Percentiles rank a stretch among this genome's conserved stretches.
Evolutionary conservation across 371 early-diverging fungal genomes (phyloP).

Genomic region (Funneliformis caledonium): DNA sequence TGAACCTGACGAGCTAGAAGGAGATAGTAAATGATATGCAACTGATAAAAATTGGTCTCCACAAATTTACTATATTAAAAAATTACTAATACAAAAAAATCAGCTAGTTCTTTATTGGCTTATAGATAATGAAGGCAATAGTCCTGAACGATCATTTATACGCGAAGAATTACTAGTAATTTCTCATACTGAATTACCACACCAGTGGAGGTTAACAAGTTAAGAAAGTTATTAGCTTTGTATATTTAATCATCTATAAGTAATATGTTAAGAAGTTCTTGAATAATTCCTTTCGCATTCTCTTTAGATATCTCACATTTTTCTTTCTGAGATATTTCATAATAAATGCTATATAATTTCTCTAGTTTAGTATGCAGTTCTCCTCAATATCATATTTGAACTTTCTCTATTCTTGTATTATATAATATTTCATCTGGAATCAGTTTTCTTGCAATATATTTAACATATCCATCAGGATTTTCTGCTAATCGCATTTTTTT

Average conservation of each 20-base stretch:
- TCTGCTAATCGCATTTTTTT: background rate
- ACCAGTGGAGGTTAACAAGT: background rate
- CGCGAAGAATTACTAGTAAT: background rate
- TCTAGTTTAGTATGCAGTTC: background rate
- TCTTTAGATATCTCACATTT: background rate
- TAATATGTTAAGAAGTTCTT: no score
- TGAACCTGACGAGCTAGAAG: conserved; percentile 17
- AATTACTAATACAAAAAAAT: no score
- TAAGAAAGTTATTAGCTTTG: no score
- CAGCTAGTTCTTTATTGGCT: no score
- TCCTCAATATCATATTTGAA: background rate
- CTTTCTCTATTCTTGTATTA: background rate
- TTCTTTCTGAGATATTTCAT: background rate
- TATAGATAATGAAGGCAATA: background rate
- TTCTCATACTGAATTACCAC: background rate
- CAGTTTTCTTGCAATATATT: background rate
- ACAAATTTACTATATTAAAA: no score
- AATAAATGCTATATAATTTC: background rate
- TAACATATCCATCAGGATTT: background rate
- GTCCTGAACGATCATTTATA: background rate
- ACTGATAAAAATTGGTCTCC: background rate
- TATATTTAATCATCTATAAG: no score
- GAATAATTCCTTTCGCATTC: background rate
- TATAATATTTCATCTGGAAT: background rate
- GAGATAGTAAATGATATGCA: no score